These are phyloP conservation scores for Trichoderma polysporum DNA, from an alignment of 2,329 filamentous ascomycete species.

Conservation along the genomic window DNA sequence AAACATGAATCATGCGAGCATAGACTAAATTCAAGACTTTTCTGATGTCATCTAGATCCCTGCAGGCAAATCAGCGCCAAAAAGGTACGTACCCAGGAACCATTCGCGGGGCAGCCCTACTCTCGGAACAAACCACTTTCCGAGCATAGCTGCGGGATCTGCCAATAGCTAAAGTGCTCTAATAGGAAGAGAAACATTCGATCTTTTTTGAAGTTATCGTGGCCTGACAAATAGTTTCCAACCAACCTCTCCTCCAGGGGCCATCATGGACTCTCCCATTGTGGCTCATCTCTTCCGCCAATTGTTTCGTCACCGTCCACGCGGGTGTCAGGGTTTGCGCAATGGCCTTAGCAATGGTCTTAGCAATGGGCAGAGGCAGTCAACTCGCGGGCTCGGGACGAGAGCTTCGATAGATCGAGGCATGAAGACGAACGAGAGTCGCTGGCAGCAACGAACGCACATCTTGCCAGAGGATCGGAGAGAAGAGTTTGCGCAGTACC, in stretches of 20 bases:
- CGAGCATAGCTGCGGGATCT: slow-evolving; percentile 6
- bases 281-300: slow-evolving; percentile 78
- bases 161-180: neutral
- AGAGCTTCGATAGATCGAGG: slow-evolving; percentile 39
- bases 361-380: neutral
- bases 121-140: slow-evolving; percentile 17
- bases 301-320: slow-evolving; percentile 67
- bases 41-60: slow-evolving; percentile 31
- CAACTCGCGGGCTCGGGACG: slow-evolving; percentile 31
- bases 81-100: slow-evolving; percentile 15
- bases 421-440: slow-evolving; percentile 58
- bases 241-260: neutral
- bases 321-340: slow-evolving; percentile 35
- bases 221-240: neutral
- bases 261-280: slow-evolving; percentile 75
- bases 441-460: slow-evolving; percentile 83
- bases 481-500: slow-evolving; percentile 78
- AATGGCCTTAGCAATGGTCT: slow-evolving; percentile 28
- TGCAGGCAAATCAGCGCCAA: neutral
- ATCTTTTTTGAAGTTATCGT: slow-evolving; percentile 11
- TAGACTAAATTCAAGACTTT: slow-evolving; percentile 16
- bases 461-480: slow-evolving; percentile 73
- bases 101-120: slow-evolving; percentile 15
- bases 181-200: neutral
- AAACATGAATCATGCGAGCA: neutral